Evolutionary conservation across 225 moss, liverwort and hornwort species (phyloP).

Genomic region (Physcomitrium patens): DNA sequence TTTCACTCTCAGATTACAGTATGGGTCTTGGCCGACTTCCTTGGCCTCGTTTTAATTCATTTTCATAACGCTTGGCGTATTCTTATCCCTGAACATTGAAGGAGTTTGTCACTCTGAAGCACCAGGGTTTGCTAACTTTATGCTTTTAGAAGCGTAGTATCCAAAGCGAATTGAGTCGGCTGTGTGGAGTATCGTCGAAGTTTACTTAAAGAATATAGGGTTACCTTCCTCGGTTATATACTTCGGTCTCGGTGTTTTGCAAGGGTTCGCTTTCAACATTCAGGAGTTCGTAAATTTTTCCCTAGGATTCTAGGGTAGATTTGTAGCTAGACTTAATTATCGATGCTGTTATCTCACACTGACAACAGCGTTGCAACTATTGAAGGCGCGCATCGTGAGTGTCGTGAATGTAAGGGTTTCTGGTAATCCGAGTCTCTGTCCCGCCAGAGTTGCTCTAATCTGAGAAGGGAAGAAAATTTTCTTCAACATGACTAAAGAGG

Average conservation of each 20-base stretch:
- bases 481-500: conserved; percentile 49
- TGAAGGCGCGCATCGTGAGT: conserved; percentile 27
- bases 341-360: not conserved
- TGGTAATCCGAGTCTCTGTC: conserved; percentile 55
- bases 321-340: not conserved
- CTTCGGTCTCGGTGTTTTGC: no score
- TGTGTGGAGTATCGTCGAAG: no score
- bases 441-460: conserved; percentile 29
- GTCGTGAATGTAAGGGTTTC: conserved; percentile 54
- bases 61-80: not conserved
- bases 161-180: no score
- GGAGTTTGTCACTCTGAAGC: no score
- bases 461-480: not conserved
- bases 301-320: not conserved
- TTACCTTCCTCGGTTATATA: no score
- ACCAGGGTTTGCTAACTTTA: no score
- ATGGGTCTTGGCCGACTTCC: not conserved
- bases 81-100: conserved; percentile 29
- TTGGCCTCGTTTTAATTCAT: not conserved
- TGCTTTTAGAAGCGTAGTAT: no score
- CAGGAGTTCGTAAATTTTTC: no score
- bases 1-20: not conserved
- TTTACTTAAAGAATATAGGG: no score
- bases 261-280: no score
- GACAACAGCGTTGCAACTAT: conserved; percentile 2